Base-by-base conservation (phyloP, 129 eudicot genomes). In the Flaveria trinervia region DNA sequence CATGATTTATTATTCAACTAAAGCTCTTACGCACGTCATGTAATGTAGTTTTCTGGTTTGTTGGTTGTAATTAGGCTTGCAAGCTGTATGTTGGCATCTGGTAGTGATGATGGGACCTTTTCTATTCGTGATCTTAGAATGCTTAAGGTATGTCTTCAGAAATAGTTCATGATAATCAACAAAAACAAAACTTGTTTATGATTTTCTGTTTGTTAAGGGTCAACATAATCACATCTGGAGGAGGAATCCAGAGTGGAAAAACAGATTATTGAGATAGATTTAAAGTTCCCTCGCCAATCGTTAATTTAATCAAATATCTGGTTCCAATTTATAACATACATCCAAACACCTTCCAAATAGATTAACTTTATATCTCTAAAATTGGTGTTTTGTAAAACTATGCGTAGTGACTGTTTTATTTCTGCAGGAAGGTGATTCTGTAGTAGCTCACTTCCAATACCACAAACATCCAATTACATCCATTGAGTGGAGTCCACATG, bases 401-500 rank as follows among this genome's bases (percentile, higher is more conserved):
- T 39, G 17, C 36, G 11, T 33, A 5, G 3, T 69, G 39, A 30
- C 16, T 30, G 23, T 26, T 71, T 7, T 71, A 28, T 48, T 44
- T 73, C 48, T 18, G 65, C 84, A 95, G 99, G 97, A 87, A 64
- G 97, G 91, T 65, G 96, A 91, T 69, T 69, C 96, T 17, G 88
- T 86, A 18, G 93, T 91, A 79, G 97, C 97, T 0, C 96, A 95
- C 77, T 94, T 95, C 51, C 87, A 88, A 48, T 95, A 95, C 86
- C 99, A 95, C 80, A 95, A 95, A 74, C 99, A 86, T 71, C 96
- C 99, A 10, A 89, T 95, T 65, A 91, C 99, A 71, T 95, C 99
- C 44, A 95, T 95, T 10, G 99, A 95, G 70, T 95, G 99, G 99
- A 91, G 99, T 65, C 97, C 99, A 4, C 96, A 91, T 61, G 97